phyloP scores from a whole-genome alignment of 148 eudicot species.

The Vaccinium darrowii region DNA sequence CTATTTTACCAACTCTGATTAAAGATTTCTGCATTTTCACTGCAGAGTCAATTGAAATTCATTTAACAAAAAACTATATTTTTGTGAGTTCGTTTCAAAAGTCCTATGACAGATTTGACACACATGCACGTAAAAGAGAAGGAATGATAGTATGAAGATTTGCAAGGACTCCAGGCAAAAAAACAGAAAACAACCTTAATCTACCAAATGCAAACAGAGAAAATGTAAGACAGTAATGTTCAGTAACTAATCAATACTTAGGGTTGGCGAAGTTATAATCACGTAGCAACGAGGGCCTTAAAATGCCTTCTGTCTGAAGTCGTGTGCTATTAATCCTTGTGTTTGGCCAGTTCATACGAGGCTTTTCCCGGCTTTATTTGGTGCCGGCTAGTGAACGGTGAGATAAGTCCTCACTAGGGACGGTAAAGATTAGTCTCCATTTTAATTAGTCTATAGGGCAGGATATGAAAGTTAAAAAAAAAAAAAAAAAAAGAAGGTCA shows the following conservation, averaged over 20 bases:
- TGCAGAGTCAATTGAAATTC: neutral
- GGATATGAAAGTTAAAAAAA: too few relatives aligned
- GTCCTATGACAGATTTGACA: neutral
- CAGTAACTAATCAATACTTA: neutral
- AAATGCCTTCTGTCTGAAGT: too few relatives aligned
- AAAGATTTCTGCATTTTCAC: neutral
- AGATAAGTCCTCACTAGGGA: too few relatives aligned
- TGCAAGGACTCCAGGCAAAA: neutral
- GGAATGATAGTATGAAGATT: neutral
- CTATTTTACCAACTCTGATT: neutral
- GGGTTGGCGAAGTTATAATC: too few relatives aligned
- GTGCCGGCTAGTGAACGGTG: too few relatives aligned
- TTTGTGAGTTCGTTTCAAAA: neutral
- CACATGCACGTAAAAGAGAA: neutral
- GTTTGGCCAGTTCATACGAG: too few relatives aligned
- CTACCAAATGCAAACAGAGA: constrained; percentile 1
- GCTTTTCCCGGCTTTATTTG: too few relatives aligned
- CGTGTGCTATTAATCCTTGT: too few relatives aligned
- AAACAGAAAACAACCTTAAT: neutral
- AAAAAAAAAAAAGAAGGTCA: too few relatives aligned
- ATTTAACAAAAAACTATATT: neutral
- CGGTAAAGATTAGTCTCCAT: too few relatives aligned
- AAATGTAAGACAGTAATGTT: neutral
- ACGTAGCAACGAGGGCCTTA: too few relatives aligned
- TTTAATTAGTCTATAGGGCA: too few relatives aligned